Evolutionary conservation across 2,329 filamentous ascomycete genomes (phyloP), one percentile per base, ranked within the genome.

Genomic region (Fusarium nurragi): DNA sequence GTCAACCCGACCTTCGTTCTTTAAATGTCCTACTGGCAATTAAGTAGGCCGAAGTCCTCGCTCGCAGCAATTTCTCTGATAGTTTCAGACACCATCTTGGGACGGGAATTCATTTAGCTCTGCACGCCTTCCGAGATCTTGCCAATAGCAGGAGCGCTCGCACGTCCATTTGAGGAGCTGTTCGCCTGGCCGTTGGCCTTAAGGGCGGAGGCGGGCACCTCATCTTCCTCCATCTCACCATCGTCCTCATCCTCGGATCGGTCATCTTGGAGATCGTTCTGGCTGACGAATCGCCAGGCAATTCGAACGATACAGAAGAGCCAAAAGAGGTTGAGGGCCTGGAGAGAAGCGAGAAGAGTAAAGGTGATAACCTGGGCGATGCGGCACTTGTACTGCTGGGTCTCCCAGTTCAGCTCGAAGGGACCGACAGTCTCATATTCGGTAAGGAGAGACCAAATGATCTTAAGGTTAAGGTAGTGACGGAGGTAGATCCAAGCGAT

Each of bases 401-500:
- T 86, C 50, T 85, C 88, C 91, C 91, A 94, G 80, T 94, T 86
- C 62, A 94, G 81, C 73, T 88, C 87, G 75, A 87, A 94, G 38
- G 90, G 89, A 1, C 91, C 91, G 55, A 94, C 81, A 38, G 88
- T 92, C 70, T 84, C 81, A 79, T 92, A 93, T 73, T 93, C 87
- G 70, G 88, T 91, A 71, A 93, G 86, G 60, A 93, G 84, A 32
- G 90, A 91, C 77, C 82, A 88, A 72, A 95, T 83, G 77, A 95
- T 93, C 73, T 84, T 83, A 47, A 94, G 83, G 80, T 94, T 94
- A 75, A 93, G 83, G 79, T 88, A 92, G 79, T 98, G 94, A 53
- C 94, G 92, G 64, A 94, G 82, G 81, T 98, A 97, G 73, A 93
- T 88, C 94, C 94, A 98, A 60, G 90, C 83, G 66, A 81, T 81